Conservation (phyloP, 345 rosid species). For the Lagerstroemia speciosa region DNA sequence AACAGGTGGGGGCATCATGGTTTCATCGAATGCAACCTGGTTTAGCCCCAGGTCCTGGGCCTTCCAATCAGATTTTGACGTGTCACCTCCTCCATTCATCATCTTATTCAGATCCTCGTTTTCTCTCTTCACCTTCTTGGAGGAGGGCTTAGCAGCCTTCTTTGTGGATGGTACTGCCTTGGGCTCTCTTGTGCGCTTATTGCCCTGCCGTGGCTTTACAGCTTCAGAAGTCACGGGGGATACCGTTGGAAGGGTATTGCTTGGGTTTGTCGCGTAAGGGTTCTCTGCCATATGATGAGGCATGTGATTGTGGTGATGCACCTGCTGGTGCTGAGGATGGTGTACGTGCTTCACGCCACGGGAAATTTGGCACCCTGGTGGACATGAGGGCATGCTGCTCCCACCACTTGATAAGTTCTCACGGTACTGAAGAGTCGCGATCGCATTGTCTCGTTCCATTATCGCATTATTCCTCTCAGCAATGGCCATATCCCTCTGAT, state of each 20-base stretch:
- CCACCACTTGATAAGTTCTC: conserved; percentile 51
- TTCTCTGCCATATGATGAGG: conserved; percentile 45
- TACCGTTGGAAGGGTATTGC: conserved; percentile 42
- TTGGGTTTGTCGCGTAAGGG: conserved; percentile 49
- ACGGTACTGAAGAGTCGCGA: conserved; percentile 81
- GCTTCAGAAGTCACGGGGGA: conserved; percentile 45
- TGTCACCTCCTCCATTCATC: conserved; percentile 40
- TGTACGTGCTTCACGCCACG: conserved; percentile 86
- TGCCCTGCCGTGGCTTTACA: conserved; percentile 51
- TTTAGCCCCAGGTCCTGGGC: conserved; percentile 77
- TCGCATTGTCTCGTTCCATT: conserved; percentile 76
- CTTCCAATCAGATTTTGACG: conserved; percentile 75
- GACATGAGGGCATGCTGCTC: conserved; percentile 31
- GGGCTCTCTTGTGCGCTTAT: conserved; percentile 57
- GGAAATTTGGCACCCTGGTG: conserved; percentile 70
- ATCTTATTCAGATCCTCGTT: conserved; percentile 41
- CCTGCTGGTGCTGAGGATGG: conserved; percentile 57
- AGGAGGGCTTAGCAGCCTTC: conserved; percentile 46
- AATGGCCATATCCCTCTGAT: conserved; percentile 89
- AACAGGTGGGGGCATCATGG: conserved; percentile 85
- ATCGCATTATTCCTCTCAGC: conserved; percentile 87
- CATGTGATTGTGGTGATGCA: neutral
- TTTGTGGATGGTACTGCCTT: conserved; percentile 38
- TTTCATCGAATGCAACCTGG: conserved; percentile 76
- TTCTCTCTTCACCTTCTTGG: conserved; percentile 71